Evolutionary conservation across 2,329 filamentous ascomycete genomes (phyloP), one percentile per base, ranked within the genome.

Genomic region (Alternaria conjuncta): DNA sequence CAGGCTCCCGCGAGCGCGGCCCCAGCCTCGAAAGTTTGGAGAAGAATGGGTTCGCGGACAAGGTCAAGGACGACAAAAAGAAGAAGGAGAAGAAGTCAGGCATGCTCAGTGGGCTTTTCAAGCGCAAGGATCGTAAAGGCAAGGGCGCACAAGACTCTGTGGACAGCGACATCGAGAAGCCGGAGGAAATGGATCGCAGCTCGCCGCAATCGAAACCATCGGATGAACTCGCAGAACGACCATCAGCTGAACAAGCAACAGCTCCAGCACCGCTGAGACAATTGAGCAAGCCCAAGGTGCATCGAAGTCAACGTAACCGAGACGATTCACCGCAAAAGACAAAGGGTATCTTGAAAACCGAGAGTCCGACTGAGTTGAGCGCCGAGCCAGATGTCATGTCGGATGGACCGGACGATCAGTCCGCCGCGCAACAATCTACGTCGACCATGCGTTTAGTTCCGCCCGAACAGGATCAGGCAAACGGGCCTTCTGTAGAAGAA

Each of bases 21-120:
- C 88, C 87, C 78, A 95, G 92, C 76, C 83, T 96, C 49, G 94
- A 97, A 67, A 90, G 89, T 61, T 85, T 92, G 55, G 91, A 93
- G 61, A 94, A 92, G 81, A 82, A 87, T 32, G 85, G 87, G 3
- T 84, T 84, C 15, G 81, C 84, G 21, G 92, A 94, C 45, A 88
- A 87, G 73, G 74, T 75, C 58, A 81, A 92, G 79, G 91, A 95
- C 53, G 90, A 92, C 69, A 92, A 91, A 80, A 92, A 89, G 77
- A 90, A 88, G 78, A 94, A 86, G 70, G 84, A 86, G 64, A 91
- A 90, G 82, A 91, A 93, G 76, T 83, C 87, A 6, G 88, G 89
- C 53, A 92, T 92, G 87, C 86, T 93, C 50, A 90, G 89, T 72
- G 90, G 89, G 6, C 80, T 90, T 7, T 90, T 90, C 81, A 90